Conservation (phyloP, 2,329 filamentous ascomycete species). For the Fusarium robinianum region DNA sequence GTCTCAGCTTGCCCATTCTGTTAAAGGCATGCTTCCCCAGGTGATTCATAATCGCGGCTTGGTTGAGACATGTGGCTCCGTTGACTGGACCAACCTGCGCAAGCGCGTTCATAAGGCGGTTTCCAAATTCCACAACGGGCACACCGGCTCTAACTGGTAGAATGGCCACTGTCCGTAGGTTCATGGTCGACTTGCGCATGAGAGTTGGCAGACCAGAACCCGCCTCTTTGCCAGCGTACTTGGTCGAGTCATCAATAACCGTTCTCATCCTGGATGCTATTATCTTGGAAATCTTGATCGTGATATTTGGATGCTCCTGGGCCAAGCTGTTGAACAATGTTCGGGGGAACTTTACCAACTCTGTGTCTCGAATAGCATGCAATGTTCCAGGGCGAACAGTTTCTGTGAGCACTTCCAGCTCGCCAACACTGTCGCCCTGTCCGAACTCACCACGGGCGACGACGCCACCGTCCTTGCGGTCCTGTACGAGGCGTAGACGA, state of each 20-base stretch:
- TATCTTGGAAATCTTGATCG: conserved; percentile 98
- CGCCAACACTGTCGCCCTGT: conserved; percentile 96
- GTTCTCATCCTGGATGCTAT: conserved; percentile 94
- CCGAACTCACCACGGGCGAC: conserved; percentile 90
- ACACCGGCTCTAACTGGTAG: conserved; percentile 89
- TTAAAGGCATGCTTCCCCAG: conserved; percentile 95
- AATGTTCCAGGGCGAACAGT: conserved; percentile 87
- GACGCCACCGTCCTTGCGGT: conserved; percentile 79
- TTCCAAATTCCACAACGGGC: conserved; percentile 93
- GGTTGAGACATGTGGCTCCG: conserved; percentile 89
- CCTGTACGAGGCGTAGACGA: conserved; percentile 80
- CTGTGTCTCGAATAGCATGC: conserved; percentile 94
- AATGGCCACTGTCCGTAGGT: conserved; percentile 89
- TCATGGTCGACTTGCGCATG: conserved; percentile 82
- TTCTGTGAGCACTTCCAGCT: conserved; percentile 96
- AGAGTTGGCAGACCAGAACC: conserved; percentile 56
- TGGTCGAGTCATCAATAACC: conserved; percentile 79
- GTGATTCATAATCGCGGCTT: conserved; percentile 92
- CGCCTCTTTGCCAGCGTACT: conserved; percentile 67
- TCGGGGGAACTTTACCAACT: conserved; percentile 93
- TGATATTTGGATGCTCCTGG: conserved; percentile 95
- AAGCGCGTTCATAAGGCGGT: conserved; percentile 82
- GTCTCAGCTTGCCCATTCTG: conserved; percentile 93
- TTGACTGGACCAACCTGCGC: conserved; percentile 87
- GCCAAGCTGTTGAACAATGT: conserved; percentile 97